These are phyloP conservation scores for Entrophospora sp. DNA, from an alignment of 192 early-diverging fungal species.

Conservation along the genomic window DNA sequence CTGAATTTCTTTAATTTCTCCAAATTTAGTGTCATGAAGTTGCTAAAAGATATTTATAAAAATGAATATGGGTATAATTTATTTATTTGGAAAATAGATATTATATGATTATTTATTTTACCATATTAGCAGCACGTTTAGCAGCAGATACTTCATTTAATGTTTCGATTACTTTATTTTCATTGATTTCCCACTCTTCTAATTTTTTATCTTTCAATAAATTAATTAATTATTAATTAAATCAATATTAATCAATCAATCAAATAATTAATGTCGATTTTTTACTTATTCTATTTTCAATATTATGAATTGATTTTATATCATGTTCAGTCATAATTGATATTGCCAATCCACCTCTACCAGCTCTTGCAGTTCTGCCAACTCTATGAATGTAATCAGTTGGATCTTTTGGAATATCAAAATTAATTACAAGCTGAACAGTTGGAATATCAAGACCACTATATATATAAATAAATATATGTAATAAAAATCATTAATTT, in stretches of 20 bases:
- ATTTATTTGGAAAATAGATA: neutral
- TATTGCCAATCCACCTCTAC: constrained; percentile 80
- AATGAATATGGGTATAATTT: neutral
- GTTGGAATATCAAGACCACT: constrained; percentile 96
- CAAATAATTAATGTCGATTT: neutral
- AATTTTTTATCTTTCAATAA: constrained; percentile 64
- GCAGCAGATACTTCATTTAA: constrained; percentile 81
- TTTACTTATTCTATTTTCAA: constrained; percentile 75
- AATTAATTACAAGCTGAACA: constrained; percentile 89
- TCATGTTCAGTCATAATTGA: constrained; percentile 83
- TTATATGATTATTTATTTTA: constrained; percentile 26
- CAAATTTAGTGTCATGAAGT: constrained; percentile 43
- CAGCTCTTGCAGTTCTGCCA: constrained; percentile 96
- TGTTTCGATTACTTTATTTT: constrained; percentile 75
- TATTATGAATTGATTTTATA: constrained; percentile 79
- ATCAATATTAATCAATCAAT: neutral
- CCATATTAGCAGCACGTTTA: constrained; percentile 81
- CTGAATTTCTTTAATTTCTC: constrained; percentile 46
- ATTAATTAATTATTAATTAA: neutral
- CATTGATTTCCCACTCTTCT: constrained; percentile 63
- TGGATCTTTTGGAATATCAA: constrained; percentile 89
- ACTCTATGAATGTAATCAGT: constrained; percentile 98
- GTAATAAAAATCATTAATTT: neutral
- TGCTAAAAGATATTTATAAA: constrained; percentile 22
- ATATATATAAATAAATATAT: neutral